Evolutionary conservation across 306 rosid genomes (phyloP).

Genomic region (Cucurbita pepo): DNA sequence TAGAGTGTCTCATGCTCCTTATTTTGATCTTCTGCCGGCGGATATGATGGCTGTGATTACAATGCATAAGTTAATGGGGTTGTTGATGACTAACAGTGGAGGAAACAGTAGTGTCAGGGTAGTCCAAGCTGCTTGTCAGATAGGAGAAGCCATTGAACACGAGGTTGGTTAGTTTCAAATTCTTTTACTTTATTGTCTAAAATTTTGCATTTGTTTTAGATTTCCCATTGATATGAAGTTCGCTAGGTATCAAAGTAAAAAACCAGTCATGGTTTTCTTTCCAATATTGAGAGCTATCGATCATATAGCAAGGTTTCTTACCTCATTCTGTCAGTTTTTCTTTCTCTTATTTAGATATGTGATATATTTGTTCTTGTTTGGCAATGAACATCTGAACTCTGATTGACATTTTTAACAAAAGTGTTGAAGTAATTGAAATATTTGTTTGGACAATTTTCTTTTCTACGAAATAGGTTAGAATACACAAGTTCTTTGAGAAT

Average conservation of each 20-base stretch:
- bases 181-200: background rate
- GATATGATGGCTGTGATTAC: slow-evolving; percentile 89
- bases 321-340: background rate
- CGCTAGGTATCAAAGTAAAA: background rate
- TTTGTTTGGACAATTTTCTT: background rate
- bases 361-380: background rate
- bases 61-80: slow-evolving; percentile 91
- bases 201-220: background rate
- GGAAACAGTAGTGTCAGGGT: slow-evolving; percentile 54
- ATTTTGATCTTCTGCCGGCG: slow-evolving; percentile 40
- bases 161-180: slow-evolving; percentile 37
- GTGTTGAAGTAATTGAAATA: background rate
- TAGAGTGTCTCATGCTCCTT: slow-evolving; percentile 31
- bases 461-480: slow-evolving; percentile 47
- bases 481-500: slow-evolving; percentile 46
- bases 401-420: background rate
- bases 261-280: background rate
- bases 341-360: background rate
- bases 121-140: slow-evolving; percentile 56
- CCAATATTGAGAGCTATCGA: background rate
- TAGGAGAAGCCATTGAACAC: slow-evolving; percentile 86
- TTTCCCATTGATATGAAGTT: background rate
- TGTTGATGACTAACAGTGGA: slow-evolving; percentile 58
- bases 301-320: background rate
- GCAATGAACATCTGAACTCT: background rate